Evolutionary conservation across 2,329 filamentous ascomycete species (phyloP).

Genomic region (Colletotrichum sp.): DNA sequence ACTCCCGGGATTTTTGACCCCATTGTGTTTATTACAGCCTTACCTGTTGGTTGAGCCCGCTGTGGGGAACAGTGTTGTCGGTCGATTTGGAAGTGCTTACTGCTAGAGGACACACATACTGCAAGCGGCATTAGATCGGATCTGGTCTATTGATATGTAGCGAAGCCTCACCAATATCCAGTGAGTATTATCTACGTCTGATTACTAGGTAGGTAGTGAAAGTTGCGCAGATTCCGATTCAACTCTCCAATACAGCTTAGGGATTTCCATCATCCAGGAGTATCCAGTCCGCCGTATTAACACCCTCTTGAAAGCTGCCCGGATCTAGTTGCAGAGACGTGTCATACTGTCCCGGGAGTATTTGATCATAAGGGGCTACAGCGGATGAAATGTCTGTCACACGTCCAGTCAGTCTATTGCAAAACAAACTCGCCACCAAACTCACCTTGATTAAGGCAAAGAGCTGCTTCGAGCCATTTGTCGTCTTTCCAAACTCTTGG

Average conservation of each 20-base stretch:
- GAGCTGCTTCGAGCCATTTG: neutral
- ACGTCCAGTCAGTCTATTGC: neutral
- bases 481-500: neutral
- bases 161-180: too few relatives aligned
- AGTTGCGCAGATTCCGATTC: too few relatives aligned
- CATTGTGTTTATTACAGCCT: neutral
- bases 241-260: fast-evolving
- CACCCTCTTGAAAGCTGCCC: neutral
- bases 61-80: neutral
- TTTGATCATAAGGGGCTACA: fast-evolving
- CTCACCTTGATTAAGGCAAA: neutral
- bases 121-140: too few relatives aligned
- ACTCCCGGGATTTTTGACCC: neutral
- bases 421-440: neutral
- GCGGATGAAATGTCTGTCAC: neutral
- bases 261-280: neutral
- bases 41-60: neutral
- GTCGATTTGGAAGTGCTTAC: neutral
- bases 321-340: neutral
- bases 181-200: fast-evolving
- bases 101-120: neutral
- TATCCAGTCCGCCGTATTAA: neutral
- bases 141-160: too few relatives aligned
- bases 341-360: neutral
- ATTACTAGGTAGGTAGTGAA: too few relatives aligned